Conservation (phyloP, 208 protist species). For the Vickermania ingenoplastis region DNA sequence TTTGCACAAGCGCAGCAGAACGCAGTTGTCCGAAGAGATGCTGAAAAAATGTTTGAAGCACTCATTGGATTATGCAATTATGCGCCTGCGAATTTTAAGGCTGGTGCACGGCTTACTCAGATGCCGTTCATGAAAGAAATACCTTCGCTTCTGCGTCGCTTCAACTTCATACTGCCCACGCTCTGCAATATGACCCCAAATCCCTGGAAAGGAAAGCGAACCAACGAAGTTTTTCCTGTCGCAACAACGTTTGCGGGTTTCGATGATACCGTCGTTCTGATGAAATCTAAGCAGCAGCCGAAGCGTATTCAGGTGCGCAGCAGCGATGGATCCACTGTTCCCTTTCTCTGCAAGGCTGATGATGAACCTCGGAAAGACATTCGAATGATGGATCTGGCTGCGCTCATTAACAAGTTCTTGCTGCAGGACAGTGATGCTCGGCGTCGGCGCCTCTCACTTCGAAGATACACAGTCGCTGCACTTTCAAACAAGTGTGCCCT, state of each 20-base stretch:
- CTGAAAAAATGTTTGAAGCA: conserved; percentile 45
- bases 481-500: conserved; percentile 89
- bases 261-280: conserved; percentile 60
- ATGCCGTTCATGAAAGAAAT: conserved; percentile 53
- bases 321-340: conserved; percentile 50
- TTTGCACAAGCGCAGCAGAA: conserved; percentile 30
- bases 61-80: conserved; percentile 75
- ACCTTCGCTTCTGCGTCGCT: conserved; percentile 23
- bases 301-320: conserved; percentile 85
- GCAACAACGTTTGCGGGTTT: conserved; percentile 64
- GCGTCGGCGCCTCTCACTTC: conserved; percentile 71
- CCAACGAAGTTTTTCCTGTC: conserved; percentile 32
- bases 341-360: conserved; percentile 89
- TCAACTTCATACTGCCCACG: conserved; percentile 58
- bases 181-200: conserved; percentile 64
- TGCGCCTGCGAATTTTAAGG: conserved; percentile 22
- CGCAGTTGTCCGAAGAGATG: conserved; percentile 29
- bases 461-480: conserved; percentile 83
- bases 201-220: conserved; percentile 13
- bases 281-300: conserved; percentile 88
- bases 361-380: conserved; percentile 94
- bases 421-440: conserved; percentile 65
- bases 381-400: conserved; percentile 94
- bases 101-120: conserved; percentile 23
- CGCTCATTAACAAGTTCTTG: conserved; percentile 91